Evolutionary conservation across 1,139 yeast genomes (phyloP).

Genomic region (Diutina pseudorugosa): DNA sequence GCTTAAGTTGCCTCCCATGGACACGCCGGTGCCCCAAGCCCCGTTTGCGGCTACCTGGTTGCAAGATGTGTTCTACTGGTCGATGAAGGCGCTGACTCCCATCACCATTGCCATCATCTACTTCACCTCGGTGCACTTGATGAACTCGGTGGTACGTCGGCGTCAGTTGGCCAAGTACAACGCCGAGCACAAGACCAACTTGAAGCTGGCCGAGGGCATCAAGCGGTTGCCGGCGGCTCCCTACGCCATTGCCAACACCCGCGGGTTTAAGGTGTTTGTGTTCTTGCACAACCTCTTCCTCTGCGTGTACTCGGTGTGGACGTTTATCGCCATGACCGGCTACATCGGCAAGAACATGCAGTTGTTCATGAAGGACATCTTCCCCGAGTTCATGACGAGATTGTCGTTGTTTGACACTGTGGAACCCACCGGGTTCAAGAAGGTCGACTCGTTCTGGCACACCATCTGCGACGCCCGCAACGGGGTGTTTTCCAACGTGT

Average conservation of each 20-base stretch:
- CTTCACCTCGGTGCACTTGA: constrained; percentile 45
- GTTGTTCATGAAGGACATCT: constrained; percentile 6
- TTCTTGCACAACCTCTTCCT: constrained; percentile 50
- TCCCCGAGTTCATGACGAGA: constrained; percentile 13
- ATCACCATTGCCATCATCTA: constrained; percentile 47
- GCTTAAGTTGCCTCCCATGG: constrained; percentile 21
- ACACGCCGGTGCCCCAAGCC: constrained; percentile 22
- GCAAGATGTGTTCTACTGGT: constrained; percentile 15
- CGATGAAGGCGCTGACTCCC: constrained; percentile 37
- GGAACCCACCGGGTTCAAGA: constrained; percentile 7
- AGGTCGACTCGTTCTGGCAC: constrained; percentile 36
- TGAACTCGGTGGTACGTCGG: constrained; percentile 30
- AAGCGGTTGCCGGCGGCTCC: constrained; percentile 47
- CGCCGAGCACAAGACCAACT: constrained; percentile 12
- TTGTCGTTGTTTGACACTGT: constrained; percentile 5
- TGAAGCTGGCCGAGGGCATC: constrained; percentile 12
- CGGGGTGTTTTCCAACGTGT: constrained; percentile 36
- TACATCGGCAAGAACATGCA: constrained; percentile 32
- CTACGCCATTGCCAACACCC: constrained; percentile 31
- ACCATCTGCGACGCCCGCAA: constrained; percentile 49
- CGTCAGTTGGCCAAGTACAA: constrained; percentile 20
- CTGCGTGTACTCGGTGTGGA: constrained; percentile 61
- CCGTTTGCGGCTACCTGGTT: constrained; percentile 23
- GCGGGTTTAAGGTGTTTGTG: constrained; percentile 42
- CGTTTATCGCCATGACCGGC: constrained; percentile 53